Conservation (phyloP, 139 green algal genomes). For the Spirogloea muscicola region DNA sequence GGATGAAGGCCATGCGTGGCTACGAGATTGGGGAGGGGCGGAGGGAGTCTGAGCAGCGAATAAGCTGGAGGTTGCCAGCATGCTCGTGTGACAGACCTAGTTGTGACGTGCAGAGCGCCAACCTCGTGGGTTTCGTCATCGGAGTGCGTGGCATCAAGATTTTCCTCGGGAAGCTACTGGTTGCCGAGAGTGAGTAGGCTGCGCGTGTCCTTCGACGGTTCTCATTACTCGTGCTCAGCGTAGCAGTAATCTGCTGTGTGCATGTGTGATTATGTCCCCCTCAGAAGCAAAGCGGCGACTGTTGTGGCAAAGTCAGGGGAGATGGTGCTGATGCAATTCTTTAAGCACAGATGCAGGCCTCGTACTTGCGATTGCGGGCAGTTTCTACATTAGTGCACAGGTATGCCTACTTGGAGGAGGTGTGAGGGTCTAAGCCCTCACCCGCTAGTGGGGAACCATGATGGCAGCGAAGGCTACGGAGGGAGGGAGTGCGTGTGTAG, state of each 20-base stretch:
- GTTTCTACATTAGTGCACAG: conserved; percentile 18
- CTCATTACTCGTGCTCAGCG: no score
- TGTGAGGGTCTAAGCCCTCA: background rate
- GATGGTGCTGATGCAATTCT: no score
- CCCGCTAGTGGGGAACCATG: background rate
- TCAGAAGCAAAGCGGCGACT: background rate
- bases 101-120: conserved; percentile 2
- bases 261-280: background rate
- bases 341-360: conserved; percentile 1
- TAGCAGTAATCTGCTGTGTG: no score
- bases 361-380: conserved; percentile 2
- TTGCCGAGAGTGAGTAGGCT: conserved; percentile 5
- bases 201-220: no score
- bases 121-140: conserved; percentile 28
- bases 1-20: background rate
- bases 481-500: background rate
- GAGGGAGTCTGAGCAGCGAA: background rate
- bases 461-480: background rate
- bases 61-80: conserved; percentile 1
- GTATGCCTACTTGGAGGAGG: background rate
- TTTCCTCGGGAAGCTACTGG: conserved; percentile 8
- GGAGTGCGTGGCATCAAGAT: conserved; percentile 1
- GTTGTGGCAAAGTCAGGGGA: background rate
- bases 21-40: background rate
- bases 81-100: background rate